Conservation (phyloP, 305 asterid genomes). For the Plantago rigida region DNA sequence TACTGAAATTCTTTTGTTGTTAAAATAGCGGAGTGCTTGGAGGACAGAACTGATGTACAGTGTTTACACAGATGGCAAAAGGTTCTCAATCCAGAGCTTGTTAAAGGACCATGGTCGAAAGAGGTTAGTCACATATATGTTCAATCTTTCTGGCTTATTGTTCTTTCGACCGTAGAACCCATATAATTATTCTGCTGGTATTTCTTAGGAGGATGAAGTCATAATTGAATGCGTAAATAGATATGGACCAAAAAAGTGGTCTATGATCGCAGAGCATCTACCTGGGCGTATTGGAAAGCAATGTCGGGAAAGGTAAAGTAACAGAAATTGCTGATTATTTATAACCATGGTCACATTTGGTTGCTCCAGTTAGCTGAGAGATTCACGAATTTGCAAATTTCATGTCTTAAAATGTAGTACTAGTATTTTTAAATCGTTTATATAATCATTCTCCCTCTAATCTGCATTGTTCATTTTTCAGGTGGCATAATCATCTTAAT, state of each 20-base stretch:
- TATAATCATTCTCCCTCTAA: conserved; percentile 1
- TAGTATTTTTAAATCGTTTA: background rate
- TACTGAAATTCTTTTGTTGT: conserved; percentile 22
- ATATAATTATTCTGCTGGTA: conserved; percentile 21
- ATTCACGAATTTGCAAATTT: no score
- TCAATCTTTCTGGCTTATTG: conserved; percentile 10
- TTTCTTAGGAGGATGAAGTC: conserved; percentile 76
- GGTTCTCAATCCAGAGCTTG: conserved; percentile 97
- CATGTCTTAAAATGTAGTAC: no score
- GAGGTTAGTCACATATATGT: conserved; percentile 42
- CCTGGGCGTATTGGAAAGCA: conserved; percentile 99
- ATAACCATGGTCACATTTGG: conserved; percentile 7
- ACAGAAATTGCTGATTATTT: conserved; percentile 19
- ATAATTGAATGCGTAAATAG: conserved; percentile 66
- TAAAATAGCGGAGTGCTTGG: conserved; percentile 78
- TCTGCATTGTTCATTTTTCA: conserved; percentile 30
- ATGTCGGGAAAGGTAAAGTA: conserved; percentile 83
- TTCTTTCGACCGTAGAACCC: conserved; percentile 21
- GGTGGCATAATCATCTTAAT: conserved; percentile 98
- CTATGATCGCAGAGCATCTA: conserved; percentile 87
- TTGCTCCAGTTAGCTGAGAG: background rate
- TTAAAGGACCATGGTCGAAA: conserved; percentile 99
- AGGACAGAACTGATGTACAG: conserved; percentile 96
- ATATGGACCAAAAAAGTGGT: conserved; percentile 96
- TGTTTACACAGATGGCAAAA: conserved; percentile 99